Base-by-base conservation (phyloP, 2,329 filamentous ascomycete species). In the Fusarium torulosum region DNA sequence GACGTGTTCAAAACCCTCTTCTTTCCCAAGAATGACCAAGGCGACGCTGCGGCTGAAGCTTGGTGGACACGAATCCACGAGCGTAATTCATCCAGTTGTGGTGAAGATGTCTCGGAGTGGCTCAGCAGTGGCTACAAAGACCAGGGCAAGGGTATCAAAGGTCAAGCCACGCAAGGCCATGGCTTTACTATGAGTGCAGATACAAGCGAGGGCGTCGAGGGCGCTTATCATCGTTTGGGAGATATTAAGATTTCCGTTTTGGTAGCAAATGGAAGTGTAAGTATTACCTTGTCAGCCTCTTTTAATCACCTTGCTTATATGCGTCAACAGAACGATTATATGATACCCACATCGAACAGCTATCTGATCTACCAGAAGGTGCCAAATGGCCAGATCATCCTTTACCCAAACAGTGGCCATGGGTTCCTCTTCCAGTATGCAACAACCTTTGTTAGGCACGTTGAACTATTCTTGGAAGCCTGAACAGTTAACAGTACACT, bases 351-450 rank as follows among this genome's bases (percentile, higher is more conserved):
- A 6, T 58, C 57, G 0, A 60, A 60, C 9, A 60, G 54, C 25
- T 60, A 60, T 4, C 21, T 60, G 1, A 37, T 59, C 11, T 38
- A 43, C 6, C 54, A 59, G 8, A 59, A 19, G 10, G 23, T 52
- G 2, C 38, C 57, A 0, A 60, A 51, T 2, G 44, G 29, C 0
- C 57, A 60, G 11, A 54, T 60, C 14, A 60, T 60, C n/a, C 38
- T 60, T 3, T 60, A 59, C 3, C 54, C 57, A 6, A 44, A 52
- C 20, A 60, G 57, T 15, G 57, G 57, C 1, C 57, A 60, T 4
- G 57, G 57, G 3, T 60, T 60, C 4, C 57, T 59, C 3, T 60
- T 59, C n/a, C 57, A 60, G 9, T 60, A 38, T 15, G 57, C 57
- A 1, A 29, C 13, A 10, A 40, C 38, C 1, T 60, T 60, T 1